Percentiles rank a stretch among this genome's conserved stretches.
phyloP scores from a whole-genome alignment of 2,329 filamentous ascomycete species.

The Ascochyta clinopodiicola region DNA sequence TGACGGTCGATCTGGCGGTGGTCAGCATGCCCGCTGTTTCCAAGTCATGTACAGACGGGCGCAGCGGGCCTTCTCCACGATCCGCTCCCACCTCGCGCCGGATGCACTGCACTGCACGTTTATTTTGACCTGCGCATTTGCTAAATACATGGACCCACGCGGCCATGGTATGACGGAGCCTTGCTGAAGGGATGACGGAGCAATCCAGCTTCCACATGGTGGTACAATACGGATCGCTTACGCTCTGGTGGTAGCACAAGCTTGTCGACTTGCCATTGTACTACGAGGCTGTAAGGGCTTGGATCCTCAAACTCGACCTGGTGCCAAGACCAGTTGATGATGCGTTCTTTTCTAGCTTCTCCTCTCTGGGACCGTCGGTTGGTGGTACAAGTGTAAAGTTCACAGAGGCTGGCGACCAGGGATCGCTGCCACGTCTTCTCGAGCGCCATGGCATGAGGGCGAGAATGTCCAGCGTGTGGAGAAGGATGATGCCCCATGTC shows the following conservation, averaged over 20 bases:
- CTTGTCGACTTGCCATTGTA: constrained; percentile 24
- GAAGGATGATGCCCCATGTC: constrained; percentile 11
- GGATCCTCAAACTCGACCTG: background rate
- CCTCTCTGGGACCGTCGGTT: constrained; percentile 35
- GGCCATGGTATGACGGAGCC: constrained; percentile 39
- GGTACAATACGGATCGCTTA: constrained; percentile 38
- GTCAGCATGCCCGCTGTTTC: constrained; percentile 40
- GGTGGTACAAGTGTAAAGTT: constrained; percentile 35
- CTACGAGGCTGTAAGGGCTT: constrained; percentile 22
- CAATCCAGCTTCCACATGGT: constrained; percentile 30
- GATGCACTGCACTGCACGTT: constrained; percentile 48
- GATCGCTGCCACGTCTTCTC: constrained; percentile 37
- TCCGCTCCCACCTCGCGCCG: constrained; percentile 49
- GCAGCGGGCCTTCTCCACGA: constrained; percentile 39
- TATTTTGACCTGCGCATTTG: constrained; percentile 49
- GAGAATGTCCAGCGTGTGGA: constrained; percentile 14
- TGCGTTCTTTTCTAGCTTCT: constrained; percentile 18
- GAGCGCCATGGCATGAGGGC: constrained; percentile 5
- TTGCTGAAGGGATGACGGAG: constrained; percentile 18
- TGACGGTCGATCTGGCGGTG: constrained; percentile 9
- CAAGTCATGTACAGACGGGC: constrained; percentile 39
- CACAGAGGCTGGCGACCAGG: constrained; percentile 19
- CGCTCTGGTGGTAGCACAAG: constrained; percentile 29
- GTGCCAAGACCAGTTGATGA: constrained; percentile 10
- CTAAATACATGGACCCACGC: constrained; percentile 44